These are phyloP conservation scores for Hortaea werneckii DNA, from an alignment of 2,329 filamentous ascomycete species.

Conservation along the genomic window DNA sequence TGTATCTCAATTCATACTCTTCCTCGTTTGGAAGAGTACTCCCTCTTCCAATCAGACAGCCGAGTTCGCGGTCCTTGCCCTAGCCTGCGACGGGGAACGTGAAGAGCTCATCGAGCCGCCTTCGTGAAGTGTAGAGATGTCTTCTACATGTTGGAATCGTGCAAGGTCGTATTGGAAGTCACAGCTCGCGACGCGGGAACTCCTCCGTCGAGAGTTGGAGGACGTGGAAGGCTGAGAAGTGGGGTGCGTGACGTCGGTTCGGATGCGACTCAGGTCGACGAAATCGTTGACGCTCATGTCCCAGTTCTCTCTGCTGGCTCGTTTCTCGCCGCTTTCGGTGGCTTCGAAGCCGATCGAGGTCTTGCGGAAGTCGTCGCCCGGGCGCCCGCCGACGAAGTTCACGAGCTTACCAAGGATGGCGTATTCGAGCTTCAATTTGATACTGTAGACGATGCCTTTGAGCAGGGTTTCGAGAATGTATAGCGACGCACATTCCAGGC, in stretches of 20 bases:
- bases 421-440: conserved; percentile 13
- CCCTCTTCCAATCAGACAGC: neutral
- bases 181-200: neutral
- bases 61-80: neutral
- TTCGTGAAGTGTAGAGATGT: conserved; percentile 5
- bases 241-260: conserved; percentile 2
- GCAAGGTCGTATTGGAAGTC: conserved; percentile 8
- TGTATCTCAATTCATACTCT: too few species aligned
- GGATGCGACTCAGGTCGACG: conserved; percentile 7
- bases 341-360: conserved; percentile 11
- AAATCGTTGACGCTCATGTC: conserved; percentile 5
- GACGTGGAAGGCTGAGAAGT: neutral
- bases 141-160: conserved; percentile 9
- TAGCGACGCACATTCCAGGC: conserved; percentile 19
- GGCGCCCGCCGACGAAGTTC: conserved; percentile 9
- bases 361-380: conserved; percentile 9
- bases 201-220: neutral
- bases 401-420: conserved; percentile 15
- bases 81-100: neutral
- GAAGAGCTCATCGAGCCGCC: neutral
- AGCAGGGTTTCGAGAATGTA: conserved; percentile 24
- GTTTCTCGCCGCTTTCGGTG: conserved; percentile 2
- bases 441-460: conserved; percentile 23
- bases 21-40: too few species aligned
- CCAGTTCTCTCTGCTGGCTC: conserved; percentile 1